Base-by-base conservation (phyloP, 2,329 filamentous ascomycete species). In the Exophiala mesophila region DNA sequence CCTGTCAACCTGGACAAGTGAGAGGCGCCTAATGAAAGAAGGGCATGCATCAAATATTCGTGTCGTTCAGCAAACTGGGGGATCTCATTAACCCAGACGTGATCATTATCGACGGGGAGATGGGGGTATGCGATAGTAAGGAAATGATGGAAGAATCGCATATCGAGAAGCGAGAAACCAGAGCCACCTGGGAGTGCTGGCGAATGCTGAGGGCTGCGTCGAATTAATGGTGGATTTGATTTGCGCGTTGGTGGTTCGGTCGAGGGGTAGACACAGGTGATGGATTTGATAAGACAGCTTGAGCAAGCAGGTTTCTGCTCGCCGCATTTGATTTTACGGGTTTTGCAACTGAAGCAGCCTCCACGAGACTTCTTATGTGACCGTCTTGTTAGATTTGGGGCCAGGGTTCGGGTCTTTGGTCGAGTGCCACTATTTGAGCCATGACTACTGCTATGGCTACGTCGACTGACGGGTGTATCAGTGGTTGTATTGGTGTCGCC, bases 21-120 rank as follows among this genome's bases (percentile, higher is more conserved):
- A 0, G 81, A 84, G 21, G 82, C 83, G 1, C 82, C 72, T 46
- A 83, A 72, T 9, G 80, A 80, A 0, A 84, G 71, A 37, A 86
- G 80, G 3, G 81, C 78, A 58, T 86, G 82, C 75, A 86, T 83
- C 7, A 84, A 69, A 45, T 78, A 83, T 42, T 82, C 77, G 51
- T 82, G 73, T 73, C 80, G 78, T 50, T 85, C 78, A 1, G 81
- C 81, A 44, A 85, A 73, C 49, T 77, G 77, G 0, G 82, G 80
- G 7, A 86, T 74, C 44, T 81, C 73, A 18, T 80, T 78, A 5
- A 76, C 76, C 82, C 82, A 86, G 10, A 83, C 69, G 5, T 72
- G 67, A 50, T 85, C 78, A 47, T 80, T 79, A 29, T 78, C 80
- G 13, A 83, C 63, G 0, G 82, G 80, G 17, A 83, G 70, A 58